Conservation (phyloP, 768 basidiomycete species). For the Gelatoporia subvermispora region DNA sequence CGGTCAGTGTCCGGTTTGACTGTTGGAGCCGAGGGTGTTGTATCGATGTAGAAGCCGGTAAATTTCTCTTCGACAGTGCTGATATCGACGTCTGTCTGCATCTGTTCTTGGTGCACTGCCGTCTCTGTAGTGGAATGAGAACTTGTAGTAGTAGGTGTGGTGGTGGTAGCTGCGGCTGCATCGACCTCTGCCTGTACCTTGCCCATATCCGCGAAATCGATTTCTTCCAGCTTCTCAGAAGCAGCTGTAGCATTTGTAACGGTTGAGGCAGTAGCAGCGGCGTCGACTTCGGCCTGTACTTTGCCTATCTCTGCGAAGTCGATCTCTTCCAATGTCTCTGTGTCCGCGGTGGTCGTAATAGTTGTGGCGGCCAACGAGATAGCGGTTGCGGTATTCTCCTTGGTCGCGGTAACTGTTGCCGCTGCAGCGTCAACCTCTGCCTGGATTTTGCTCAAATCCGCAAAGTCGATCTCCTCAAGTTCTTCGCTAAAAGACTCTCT, state of each 20-base stretch:
- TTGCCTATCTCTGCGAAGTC: conserved; percentile 61
- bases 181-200: conserved; percentile 42
- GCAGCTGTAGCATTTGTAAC: too few relatives aligned
- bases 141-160: too few relatives aligned
- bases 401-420: conserved; percentile 6
- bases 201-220: conserved; percentile 58
- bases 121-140: too few relatives aligned
- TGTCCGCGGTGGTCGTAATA: conserved; percentile 4
- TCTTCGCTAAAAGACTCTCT: conserved; percentile 9
- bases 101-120: too few relatives aligned
- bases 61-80: conserved; percentile 30
- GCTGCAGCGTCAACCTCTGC: conserved; percentile 33
- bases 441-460: conserved; percentile 47
- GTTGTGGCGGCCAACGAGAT: too few relatives aligned
- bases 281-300: conserved; percentile 39
- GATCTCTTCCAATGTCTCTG: conserved; percentile 31
- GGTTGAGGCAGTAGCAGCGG: conserved; percentile 4
- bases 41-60: conserved; percentile 35
- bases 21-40: conserved; percentile 8
- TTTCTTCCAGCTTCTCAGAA: background rate
- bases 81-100: background rate
- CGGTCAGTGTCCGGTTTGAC: background rate
- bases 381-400: background rate
- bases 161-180: background rate
- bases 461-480: conserved; percentile 51